Evolutionary conservation across 108 stramenopile genomes (phyloP).

Genomic region (Skeletonema potamos): DNA sequence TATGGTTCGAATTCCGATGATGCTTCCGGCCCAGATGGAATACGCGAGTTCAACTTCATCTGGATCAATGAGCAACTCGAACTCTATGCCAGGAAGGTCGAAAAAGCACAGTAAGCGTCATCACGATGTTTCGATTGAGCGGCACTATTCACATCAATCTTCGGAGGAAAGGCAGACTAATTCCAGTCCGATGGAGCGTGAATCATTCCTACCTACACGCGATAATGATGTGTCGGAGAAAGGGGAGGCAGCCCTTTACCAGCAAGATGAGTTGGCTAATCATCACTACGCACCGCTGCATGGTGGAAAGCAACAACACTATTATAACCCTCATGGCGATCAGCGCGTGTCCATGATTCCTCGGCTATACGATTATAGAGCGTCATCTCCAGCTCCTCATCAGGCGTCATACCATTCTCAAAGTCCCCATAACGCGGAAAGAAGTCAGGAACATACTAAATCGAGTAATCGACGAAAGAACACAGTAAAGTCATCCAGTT

Average conservation of each 20-base stretch:
- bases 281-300: neutral
- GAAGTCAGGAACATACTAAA: neutral
- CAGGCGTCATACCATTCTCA: neutral
- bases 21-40: neutral
- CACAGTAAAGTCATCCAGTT: neutral
- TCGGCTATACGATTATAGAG: neutral
- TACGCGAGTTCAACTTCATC: too few relatives aligned
- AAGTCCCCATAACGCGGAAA: too few relatives aligned
- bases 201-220: neutral
- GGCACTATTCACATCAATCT: neutral
- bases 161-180: neutral
- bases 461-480: neutral
- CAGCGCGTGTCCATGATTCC: neutral
- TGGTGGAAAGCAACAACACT: neutral
- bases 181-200: neutral
- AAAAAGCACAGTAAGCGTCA: neutral
- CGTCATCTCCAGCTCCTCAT: neutral
- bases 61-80: neutral
- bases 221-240: neutral
- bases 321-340: neutral
- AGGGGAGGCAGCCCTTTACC: neutral
- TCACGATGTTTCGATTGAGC: neutral
- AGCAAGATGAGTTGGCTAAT: neutral
- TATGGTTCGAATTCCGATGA: neutral
- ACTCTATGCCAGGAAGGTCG: neutral